Percentiles rank a stretch among this genome's conserved stretches.
These are phyloP conservation scores for Botrytis elliptica DNA, from an alignment of 2,329 filamentous ascomycete species.

Conservation along the genomic window DNA sequence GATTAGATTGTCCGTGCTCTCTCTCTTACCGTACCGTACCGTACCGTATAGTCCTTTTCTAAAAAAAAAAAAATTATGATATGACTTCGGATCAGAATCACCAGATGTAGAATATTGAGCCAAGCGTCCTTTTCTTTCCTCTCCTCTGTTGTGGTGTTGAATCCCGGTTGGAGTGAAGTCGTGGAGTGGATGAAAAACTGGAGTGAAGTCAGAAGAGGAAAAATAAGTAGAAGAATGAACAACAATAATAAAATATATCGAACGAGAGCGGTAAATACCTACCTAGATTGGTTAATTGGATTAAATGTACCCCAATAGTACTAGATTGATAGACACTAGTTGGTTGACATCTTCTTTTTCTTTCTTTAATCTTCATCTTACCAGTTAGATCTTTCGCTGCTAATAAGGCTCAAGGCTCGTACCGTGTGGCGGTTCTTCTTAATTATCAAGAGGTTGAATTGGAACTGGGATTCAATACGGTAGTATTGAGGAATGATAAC, in stretches of 20 bases:
- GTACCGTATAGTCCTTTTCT: not conserved
- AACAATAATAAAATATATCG: not conserved
- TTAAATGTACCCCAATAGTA: not conserved
- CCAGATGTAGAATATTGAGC: not conserved
- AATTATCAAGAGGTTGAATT: not conserved
- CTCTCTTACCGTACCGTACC: not conserved
- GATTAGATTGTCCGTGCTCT: not conserved
- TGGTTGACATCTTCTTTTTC: not conserved
- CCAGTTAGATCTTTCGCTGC: not conserved
- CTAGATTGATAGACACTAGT: not conserved
- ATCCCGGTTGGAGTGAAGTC: not conserved
- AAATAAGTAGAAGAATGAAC: no score
- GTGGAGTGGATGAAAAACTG: not conserved
- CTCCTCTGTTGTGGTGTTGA: not conserved
- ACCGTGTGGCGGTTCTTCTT: not conserved
- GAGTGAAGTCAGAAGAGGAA: not conserved
- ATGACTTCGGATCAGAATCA: not conserved
- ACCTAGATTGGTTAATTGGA: not conserved
- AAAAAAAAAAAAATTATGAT: not conserved
- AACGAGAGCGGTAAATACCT: not conserved
- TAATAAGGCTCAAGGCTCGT: not conserved
- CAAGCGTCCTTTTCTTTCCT: not conserved
- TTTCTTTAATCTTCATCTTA: not conserved
- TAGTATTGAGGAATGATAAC: not conserved
- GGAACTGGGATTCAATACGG: not conserved